Evolutionary conservation across 768 basidiomycete species (phyloP).

Genomic region (Kwoniella shandongensis): DNA sequence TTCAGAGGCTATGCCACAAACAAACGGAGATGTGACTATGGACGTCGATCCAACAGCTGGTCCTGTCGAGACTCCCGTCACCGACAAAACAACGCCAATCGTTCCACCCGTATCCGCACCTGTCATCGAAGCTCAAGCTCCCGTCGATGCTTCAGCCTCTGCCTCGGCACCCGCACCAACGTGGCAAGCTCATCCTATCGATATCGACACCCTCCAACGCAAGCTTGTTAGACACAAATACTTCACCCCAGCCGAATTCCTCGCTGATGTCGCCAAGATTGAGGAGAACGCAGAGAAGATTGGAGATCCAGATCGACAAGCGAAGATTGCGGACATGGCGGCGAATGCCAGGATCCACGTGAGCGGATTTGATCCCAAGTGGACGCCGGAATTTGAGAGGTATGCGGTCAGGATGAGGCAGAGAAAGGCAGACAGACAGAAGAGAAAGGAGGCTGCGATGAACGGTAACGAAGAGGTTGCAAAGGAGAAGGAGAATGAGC

Average conservation of each 20-base stretch:
- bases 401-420: constrained; percentile 70
- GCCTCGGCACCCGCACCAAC: constrained; percentile 23
- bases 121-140: neutral
- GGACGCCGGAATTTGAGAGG: constrained; percentile 78
- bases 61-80: neutral
- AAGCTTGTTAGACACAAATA: constrained; percentile 83
- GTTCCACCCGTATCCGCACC: neutral
- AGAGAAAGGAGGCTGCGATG: constrained; percentile 30
- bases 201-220: constrained; percentile 84
- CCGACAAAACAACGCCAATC: neutral
- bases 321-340: constrained; percentile 84
- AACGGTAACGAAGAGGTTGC: constrained; percentile 10
- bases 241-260: constrained; percentile 81
- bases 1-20: neutral
- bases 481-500: neutral
- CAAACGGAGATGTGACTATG: constrained; percentile 11
- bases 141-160: neutral
- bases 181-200: constrained; percentile 67
- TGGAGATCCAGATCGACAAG: constrained; percentile 71
- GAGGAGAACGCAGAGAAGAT: constrained; percentile 62
- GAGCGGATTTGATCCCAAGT: constrained; percentile 54
- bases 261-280: constrained; percentile 61
- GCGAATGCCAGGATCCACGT: constrained; percentile 67
- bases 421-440: constrained; percentile 57
- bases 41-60: constrained; percentile 3